Base-by-base conservation (phyloP, 108 stramenopile genomes). In the Chaetoceros muelleri region DNA sequence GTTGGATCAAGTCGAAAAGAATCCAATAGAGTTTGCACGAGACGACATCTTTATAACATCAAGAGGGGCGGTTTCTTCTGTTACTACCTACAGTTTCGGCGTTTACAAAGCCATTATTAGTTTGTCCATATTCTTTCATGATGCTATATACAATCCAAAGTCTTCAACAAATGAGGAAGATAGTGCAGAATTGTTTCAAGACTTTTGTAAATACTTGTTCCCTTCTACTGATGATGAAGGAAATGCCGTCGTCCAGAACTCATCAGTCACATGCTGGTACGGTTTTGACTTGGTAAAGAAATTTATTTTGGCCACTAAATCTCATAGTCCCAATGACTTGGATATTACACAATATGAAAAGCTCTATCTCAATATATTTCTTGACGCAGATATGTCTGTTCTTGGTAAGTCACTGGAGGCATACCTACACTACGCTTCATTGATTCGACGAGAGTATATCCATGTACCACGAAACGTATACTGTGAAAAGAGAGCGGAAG, bases 311-410 rank as follows among this genome's bases (percentile, higher is more conserved):
- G 71, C 71, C 29, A 76, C 66, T 13, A 67, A 63, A 49, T 50
- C 51, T 46, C 75, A 76, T 47, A 60, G 59, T 19, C 2, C 30
- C 24, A 64, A 52, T 47, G 61, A 67, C 18, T 28, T 17, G 29
- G 18, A 52, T 57, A 66, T 66, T 20, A 56, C 65, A 34, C 23
- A 56, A 46, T 19, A 50, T 17, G 30, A 63, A 28, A 50, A 71
- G 54, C 47, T 10, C 23, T 46, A 46, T 0, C 58, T 78, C 28
- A 62, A 66, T 1, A 46, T 62, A 30, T 87, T 91, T 61, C 70
- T 91, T 52, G 89, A 91, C 63, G 72, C 84, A 7, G 89, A 91
- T 66, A 81, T 91, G 72, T 72, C 89, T 22, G 84, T 91, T 8
- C 57, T 91, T 31, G 89, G 81, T 22, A 85, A 85, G 53, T 44